A percentile compares a stretch with the other conserved stretches of the same genome.
phyloP scores from a whole-genome alignment of 768 basidiomycete genomes.

The Boletus fagicola region DNA sequence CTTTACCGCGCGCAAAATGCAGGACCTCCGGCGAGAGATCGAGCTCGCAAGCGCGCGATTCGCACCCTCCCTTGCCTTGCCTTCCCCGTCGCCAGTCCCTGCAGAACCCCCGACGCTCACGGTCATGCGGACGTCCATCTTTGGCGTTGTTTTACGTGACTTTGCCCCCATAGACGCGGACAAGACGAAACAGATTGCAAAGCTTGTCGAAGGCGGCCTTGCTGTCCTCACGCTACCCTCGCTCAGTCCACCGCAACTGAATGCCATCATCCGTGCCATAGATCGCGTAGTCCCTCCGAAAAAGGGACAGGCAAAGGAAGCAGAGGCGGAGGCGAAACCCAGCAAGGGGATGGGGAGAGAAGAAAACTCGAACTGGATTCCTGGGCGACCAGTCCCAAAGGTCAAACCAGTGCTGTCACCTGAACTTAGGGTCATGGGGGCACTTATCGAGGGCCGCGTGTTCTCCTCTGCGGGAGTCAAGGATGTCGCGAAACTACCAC shows the following conservation, averaged over 20 bases:
- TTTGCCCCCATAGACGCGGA: slow-evolving; percentile 48
- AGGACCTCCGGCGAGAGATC: slow-evolving; percentile 69
- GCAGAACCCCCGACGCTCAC: slow-evolving; percentile 53
- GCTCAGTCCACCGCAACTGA: slow-evolving; percentile 71
- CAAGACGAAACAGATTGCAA: slow-evolving; percentile 51
- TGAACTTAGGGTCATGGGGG: slow-evolving; percentile 72
- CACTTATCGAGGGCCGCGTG: slow-evolving; percentile 73
- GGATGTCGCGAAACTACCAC: slow-evolving; percentile 71
- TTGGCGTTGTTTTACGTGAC: slow-evolving; percentile 74
- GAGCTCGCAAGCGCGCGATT: slow-evolving; percentile 49
- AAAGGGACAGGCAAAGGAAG: slow-evolving; percentile 49
- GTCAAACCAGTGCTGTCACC: slow-evolving; percentile 55
- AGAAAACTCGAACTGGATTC: slow-evolving; percentile 60
- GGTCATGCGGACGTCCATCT: slow-evolving; percentile 73
- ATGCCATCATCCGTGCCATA: slow-evolving; percentile 63
- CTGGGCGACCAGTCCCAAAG: slow-evolving; percentile 67
- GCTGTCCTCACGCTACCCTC: slow-evolving; percentile 63
- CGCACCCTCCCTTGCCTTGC: slow-evolving; percentile 28
- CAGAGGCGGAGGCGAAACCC: slow-evolving; percentile 50
- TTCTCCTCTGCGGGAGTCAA: slow-evolving; percentile 59
- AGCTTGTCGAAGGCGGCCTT: slow-evolving; percentile 56
- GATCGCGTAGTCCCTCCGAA: slow-evolving; percentile 64
- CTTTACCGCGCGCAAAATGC: slow-evolving; percentile 65
- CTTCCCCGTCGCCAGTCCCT: slow-evolving; percentile 35
- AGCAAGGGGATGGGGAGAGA: slow-evolving; percentile 46